A percentile compares a stretch with the other conserved stretches of the same genome.
Conservation (phyloP, 2,329 filamentous ascomycete genomes). For the Trichophyton schoenleinii region DNA sequence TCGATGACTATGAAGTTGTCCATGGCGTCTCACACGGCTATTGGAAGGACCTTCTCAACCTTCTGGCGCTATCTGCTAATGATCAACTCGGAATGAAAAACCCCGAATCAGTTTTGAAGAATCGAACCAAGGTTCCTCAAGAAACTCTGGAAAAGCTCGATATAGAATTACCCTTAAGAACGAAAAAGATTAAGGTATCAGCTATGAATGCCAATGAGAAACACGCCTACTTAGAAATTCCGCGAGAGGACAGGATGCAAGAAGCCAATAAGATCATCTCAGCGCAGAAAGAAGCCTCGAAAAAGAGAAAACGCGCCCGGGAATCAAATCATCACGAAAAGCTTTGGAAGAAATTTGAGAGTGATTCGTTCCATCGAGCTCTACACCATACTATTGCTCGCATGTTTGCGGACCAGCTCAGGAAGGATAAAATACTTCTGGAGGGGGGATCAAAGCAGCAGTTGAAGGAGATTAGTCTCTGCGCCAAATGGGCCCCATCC, state of each 20-base stretch:
- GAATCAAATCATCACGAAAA: conserved; percentile 31
- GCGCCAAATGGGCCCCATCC: conserved; percentile 50
- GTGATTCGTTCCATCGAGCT: conserved; percentile 38
- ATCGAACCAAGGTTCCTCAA: conserved; percentile 4
- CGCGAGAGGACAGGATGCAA: not conserved
- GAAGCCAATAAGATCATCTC: conserved; percentile 16
- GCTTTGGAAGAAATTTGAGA: conserved; percentile 32
- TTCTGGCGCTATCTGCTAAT: conserved; percentile 42
- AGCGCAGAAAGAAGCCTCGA: conserved; percentile 3
- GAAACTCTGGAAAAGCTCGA: not conserved
- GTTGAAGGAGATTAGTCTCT: conserved; percentile 40
- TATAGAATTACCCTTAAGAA: not conserved
- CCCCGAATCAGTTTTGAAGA: conserved; percentile 32
- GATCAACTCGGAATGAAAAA: conserved; percentile 34
- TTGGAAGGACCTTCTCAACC: conserved; percentile 50
- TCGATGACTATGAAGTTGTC: conserved; percentile 34
- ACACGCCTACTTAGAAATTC: not conserved
- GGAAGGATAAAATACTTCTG: conserved; percentile 35
- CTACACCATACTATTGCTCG: conserved; percentile 43
- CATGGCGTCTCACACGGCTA: conserved; percentile 46
- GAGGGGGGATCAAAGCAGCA: conserved; percentile 29
- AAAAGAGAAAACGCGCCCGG: conserved; percentile 16
- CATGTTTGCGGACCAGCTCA: conserved; percentile 45
- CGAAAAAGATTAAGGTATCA: not conserved
- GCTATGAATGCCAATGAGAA: not conserved